A percentile compares a stretch with the other conserved stretches of the same genome.
These are phyloP conservation scores for Gentiana dahurica DNA, from an alignment of 257 asterid genomes.

Conservation along the genomic window DNA sequence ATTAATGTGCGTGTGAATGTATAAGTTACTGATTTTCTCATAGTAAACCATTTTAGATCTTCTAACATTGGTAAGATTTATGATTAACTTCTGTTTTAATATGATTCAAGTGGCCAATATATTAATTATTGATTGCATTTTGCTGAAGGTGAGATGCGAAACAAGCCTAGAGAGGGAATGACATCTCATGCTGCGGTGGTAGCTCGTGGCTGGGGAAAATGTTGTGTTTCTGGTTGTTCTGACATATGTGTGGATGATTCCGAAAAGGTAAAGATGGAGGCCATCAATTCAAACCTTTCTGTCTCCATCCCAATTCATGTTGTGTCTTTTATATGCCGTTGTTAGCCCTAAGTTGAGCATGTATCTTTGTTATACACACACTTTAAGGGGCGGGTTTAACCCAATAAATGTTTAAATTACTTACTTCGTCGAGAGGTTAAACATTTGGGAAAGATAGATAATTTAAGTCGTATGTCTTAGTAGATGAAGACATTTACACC, in stretches of 20 bases:
- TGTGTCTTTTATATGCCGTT: no score
- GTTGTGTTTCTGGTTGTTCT: conserved; percentile 85
- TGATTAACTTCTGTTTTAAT: neutral
- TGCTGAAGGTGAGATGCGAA: conserved; percentile 70
- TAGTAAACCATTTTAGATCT: no score
- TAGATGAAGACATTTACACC: no score
- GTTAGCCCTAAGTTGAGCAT: no score
- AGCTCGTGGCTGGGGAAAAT: conserved; percentile 99
- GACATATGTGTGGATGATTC: conserved; percentile 71
- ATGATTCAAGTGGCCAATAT: conserved; percentile 27
- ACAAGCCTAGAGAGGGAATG: conserved; percentile 98
- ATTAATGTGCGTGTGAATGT: no score
- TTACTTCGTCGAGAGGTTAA: no score
- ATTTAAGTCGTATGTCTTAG: no score
- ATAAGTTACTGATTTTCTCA: neutral
- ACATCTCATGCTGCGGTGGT: conserved; percentile 98
- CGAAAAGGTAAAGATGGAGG: conserved; percentile 38
- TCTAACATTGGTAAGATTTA: neutral
- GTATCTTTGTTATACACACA: no score
- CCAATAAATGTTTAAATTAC: no score
- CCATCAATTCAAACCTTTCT: neutral
- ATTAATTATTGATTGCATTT: neutral
- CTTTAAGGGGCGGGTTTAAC: no score
- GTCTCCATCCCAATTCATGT: no score
- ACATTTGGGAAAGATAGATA: no score